Evolutionary conservation across 169 alveolate species (phyloP), one percentile per base, ranked within the genome.

Genomic region (Cryptosporidium tyzzeri): DNA sequence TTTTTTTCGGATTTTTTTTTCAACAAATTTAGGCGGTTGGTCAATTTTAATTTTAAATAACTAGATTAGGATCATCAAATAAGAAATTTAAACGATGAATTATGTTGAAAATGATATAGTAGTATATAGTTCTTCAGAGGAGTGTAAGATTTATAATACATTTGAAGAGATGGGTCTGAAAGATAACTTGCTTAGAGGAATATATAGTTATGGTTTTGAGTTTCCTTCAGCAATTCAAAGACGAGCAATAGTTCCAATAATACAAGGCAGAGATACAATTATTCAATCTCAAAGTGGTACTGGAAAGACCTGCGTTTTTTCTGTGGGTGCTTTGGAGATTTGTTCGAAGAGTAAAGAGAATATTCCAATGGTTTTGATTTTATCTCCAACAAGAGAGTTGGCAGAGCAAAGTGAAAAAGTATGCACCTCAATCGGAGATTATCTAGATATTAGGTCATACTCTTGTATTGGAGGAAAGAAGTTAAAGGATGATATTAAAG

Each of bases 221-320:
- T 96, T 97, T 75, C 99, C 99, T 31, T 97, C 99, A 23, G 99
- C 99, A 16, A 99, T 99, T 21, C 99, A 99, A 96, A 98, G 97
- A 92, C 96, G 99, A 84, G 99, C 99, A 51, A 98, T 99, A 84
- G 95, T 97, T 58, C 99, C 99, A 23, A 97, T 99, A 55, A 92
- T 97, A 68, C 93, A 97, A 86, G 99, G 99, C 21, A 94, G 99
- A 69, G 99, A 98, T 93, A 98, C 98, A 44, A 97, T 98, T 41
- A 98, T 98, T 21, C 99, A 98, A 93, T 94, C 98, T 62, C 98
- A 98, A 92, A 94, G 98, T 45, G 99, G 99, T 10, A 99, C 99
- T 50, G 99, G 99, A 29, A 99, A 98, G 93, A 98, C 99, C 3
- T 98, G 99, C 85, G 99, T 98, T 67, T 98, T 99, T 87, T 93